These are phyloP conservation scores for Nitzschia sp. DNA, from an alignment of 108 stramenopile genomes.

Conservation along the genomic window DNA sequence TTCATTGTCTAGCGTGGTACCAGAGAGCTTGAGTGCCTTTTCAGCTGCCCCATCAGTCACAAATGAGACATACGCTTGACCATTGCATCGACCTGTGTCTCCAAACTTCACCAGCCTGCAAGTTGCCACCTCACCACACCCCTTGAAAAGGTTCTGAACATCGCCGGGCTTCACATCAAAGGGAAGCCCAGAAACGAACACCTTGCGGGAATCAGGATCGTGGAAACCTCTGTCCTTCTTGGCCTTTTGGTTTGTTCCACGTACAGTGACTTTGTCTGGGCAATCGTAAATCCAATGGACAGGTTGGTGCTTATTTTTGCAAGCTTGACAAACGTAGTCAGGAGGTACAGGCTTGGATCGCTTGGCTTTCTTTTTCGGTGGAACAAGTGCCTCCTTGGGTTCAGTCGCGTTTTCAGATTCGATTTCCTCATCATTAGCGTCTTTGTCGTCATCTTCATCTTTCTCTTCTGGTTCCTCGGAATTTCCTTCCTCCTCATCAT, in stretches of 20 bases:
- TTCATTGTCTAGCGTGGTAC: conserved; percentile 48
- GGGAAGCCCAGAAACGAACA: conserved; percentile 83
- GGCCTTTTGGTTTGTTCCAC: conserved; percentile 63
- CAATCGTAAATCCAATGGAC: conserved; percentile 91
- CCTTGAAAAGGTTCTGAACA: conserved; percentile 61
- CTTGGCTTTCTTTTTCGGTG: conserved; percentile 54
- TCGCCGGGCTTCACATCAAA: conserved; percentile 66
- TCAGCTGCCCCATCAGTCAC: conserved; percentile 62
- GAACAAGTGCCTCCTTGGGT: background rate
- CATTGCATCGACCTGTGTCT: conserved; percentile 84
- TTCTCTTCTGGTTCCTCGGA: conserved; percentile 28
- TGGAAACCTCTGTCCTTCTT: conserved; percentile 67
- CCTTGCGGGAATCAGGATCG: conserved; percentile 70
- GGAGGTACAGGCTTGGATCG: conserved; percentile 75
- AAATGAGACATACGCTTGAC: conserved; percentile 75
- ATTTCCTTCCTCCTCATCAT: conserved; percentile 23
- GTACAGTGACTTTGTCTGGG: conserved; percentile 65
- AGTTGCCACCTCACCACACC: conserved; percentile 55
- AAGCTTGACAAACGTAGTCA: conserved; percentile 83
- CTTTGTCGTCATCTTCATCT: conserved; percentile 14
- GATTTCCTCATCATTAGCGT: conserved; percentile 31
- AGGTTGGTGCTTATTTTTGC: conserved; percentile 66
- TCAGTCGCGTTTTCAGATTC: background rate
- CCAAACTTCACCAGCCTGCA: conserved; percentile 76
- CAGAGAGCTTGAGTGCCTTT: conserved; percentile 64